phyloP scores from a whole-genome alignment of 148 eudicot genomes.

The Bassia scoparia region DNA sequence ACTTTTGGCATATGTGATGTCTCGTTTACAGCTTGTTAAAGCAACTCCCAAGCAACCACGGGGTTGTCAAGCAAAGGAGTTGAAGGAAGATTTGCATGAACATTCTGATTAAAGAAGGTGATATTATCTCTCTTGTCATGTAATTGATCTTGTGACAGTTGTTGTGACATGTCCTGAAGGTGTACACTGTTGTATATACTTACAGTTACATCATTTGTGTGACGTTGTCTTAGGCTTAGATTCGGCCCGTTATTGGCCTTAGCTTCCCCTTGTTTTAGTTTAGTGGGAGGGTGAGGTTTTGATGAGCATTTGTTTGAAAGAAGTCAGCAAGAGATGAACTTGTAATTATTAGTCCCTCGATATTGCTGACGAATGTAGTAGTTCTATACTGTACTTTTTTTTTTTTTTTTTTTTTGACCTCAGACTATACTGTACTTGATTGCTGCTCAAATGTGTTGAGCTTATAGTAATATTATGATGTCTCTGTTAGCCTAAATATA shows the following conservation, averaged over 20 bases:
- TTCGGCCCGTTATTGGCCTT: background rate
- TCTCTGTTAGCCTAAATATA: too few species aligned
- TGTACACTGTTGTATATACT: slow-evolving; percentile 23
- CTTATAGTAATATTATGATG: background rate
- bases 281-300: slow-evolving; percentile 10
- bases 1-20: slow-evolving; percentile 83
- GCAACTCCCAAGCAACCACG: slow-evolving; percentile 32
- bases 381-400: background rate
- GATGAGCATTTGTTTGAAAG: slow-evolving; percentile 5
- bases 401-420: too few species aligned
- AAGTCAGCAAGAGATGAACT: background rate
- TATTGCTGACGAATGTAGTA: background rate
- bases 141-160: background rate
- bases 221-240: slow-evolving; percentile 11
- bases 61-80: background rate
- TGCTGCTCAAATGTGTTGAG: background rate
- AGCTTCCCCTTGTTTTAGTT: slow-evolving; percentile 26
- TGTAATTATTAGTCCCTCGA: slow-evolving; percentile 6
- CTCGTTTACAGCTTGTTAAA: slow-evolving; percentile 61
- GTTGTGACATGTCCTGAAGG: slow-evolving; percentile 6
- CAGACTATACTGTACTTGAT: background rate
- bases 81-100: slow-evolving; percentile 5
- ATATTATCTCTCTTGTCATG: background rate
- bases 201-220: slow-evolving; percentile 3
- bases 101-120: slow-evolving; percentile 21